These are phyloP conservation scores for Capillidium heterosporum DNA, from an alignment of 371 early-diverging fungal species.

Conservation along the genomic window DNA sequence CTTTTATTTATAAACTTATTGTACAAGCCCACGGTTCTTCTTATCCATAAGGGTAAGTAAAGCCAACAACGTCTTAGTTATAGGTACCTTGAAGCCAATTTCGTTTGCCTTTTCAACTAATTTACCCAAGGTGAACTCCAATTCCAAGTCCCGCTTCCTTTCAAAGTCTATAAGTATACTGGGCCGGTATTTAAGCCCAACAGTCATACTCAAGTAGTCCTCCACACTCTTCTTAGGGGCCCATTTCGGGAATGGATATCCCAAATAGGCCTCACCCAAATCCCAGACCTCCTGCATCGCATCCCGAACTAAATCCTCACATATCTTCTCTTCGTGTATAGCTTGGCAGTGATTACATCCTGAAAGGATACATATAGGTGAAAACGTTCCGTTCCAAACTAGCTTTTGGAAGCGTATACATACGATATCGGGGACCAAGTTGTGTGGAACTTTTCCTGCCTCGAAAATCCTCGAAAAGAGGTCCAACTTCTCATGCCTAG, in stretches of 20 bases:
- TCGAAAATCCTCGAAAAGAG: conserved; percentile 9
- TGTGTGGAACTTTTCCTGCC: conserved; percentile 27
- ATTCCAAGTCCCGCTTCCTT: conserved; percentile 35
- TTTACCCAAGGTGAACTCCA: conserved; percentile 39
- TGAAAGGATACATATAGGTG: conserved; percentile 40
- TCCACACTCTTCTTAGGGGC: conserved; percentile 21
- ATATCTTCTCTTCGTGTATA: conserved; percentile 28
- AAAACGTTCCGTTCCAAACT: conserved; percentile 31
- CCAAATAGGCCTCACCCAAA: conserved; percentile 25
- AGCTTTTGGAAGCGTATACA: conserved; percentile 61
- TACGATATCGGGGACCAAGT: conserved; percentile 38
- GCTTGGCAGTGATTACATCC: conserved; percentile 38
- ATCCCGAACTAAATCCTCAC: conserved; percentile 21
- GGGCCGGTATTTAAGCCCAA: conserved; percentile 32
- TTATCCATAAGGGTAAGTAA: not conserved
- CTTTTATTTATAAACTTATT: no score
- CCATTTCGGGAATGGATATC: conserved; percentile 13
- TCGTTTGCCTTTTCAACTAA: conserved; percentile 33
- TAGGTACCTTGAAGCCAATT: not conserved
- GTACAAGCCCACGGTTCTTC: not conserved
- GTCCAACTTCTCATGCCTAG: not conserved
- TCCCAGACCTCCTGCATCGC: conserved; percentile 39
- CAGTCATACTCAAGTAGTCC: conserved; percentile 23
- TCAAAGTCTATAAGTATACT: conserved; percentile 46
- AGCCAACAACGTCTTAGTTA: not conserved